phyloP scores from a whole-genome alignment of 495 filamentous ascomycete species.

The Penicillium flavigenum region DNA sequence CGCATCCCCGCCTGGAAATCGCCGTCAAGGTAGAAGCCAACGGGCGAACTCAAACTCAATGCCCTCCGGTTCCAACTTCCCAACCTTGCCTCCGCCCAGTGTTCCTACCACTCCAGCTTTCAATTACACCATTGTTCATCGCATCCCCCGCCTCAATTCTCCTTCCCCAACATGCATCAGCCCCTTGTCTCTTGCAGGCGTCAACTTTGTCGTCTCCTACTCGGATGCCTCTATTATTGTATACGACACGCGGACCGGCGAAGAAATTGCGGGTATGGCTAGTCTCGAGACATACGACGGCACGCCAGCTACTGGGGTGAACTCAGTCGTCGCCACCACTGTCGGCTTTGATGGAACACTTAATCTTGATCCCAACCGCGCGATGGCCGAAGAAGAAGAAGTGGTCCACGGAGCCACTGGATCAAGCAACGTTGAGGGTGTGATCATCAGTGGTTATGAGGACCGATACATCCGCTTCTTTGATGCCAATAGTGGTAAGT shows the following conservation, averaged over 20 bases:
- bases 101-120: conserved; percentile 68
- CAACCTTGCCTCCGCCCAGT: conserved; percentile 84
- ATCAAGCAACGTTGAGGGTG: conserved; percentile 81
- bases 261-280: conserved; percentile 89
- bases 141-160: conserved; percentile 68
- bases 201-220: conserved; percentile 91
- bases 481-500: conserved; percentile 96
- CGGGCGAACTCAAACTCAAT: conserved; percentile 89
- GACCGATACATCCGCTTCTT: conserved; percentile 95
- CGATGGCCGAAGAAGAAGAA: conserved; percentile 65
- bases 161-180: conserved; percentile 90
- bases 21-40: conserved; percentile 70
- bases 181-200: conserved; percentile 78
- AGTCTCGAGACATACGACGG: conserved; percentile 91
- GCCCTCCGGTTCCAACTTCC: conserved; percentile 86
- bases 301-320: conserved; percentile 78
- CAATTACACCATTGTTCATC: conserved; percentile 72
- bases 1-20: conserved; percentile 71
- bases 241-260: conserved; percentile 86
- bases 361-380: conserved; percentile 61
- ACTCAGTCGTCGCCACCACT: conserved; percentile 86
- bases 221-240: conserved; percentile 85
- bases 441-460: conserved; percentile 93
- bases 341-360: conserved; percentile 70
- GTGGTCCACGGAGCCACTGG: conserved; percentile 80